Evolutionary conservation across 2,329 filamentous ascomycete genomes (phyloP).

Genomic region (Dendryphion nanum): DNA sequence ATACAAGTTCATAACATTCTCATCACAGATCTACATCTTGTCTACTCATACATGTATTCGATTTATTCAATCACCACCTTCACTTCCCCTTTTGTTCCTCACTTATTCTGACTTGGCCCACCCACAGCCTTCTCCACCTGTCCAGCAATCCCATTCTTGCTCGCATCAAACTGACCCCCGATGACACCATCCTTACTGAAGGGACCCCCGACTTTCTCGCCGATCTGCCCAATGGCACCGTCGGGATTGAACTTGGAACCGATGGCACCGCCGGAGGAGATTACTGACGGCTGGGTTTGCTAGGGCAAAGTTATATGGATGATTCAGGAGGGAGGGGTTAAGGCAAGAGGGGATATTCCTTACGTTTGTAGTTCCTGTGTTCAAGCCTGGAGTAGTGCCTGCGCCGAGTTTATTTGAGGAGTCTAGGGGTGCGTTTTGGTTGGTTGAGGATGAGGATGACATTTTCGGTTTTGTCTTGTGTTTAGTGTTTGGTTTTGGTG

Average conservation of each 20-base stretch:
- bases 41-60: not conserved
- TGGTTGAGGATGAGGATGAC: conserved; percentile 9
- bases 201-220: conserved; percentile 48
- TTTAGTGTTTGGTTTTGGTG: not conserved
- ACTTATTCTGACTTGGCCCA: too few relatives aligned
- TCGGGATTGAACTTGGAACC: conserved; percentile 56
- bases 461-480: not conserved
- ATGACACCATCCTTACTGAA: conserved; percentile 51
- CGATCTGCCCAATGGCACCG: conserved; percentile 52
- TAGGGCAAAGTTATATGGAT: not conserved
- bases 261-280: conserved; percentile 53
- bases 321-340: not conserved
- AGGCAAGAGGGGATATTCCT: conserved; percentile 10
- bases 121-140: conserved; percentile 51
- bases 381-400: conserved; percentile 29
- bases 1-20: too few relatives aligned
- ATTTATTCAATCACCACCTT: not conserved
- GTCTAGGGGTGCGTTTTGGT: conserved; percentile 15
- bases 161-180: conserved; percentile 56
- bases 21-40: not conserved
- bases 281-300: conserved; percentile 31
- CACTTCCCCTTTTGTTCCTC: conserved; percentile 34
- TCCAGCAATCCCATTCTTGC: conserved; percentile 54
- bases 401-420: conserved; percentile 28
- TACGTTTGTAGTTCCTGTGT: too few relatives aligned